Conservation (phyloP, 441 rosid species). For the Lepidium campestre region DNA sequence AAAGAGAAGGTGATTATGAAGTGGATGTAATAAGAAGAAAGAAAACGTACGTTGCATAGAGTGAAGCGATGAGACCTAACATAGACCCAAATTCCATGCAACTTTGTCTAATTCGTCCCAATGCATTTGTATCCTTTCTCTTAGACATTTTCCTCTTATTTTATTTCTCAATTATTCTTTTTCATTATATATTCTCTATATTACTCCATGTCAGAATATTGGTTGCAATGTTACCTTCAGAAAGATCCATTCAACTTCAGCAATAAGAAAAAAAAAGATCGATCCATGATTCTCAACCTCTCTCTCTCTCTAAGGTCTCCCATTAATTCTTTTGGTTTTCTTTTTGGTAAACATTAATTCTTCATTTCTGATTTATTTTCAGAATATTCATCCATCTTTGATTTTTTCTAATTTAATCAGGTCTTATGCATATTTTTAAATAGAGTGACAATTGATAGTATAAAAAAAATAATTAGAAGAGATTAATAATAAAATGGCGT, state of each 20-base stretch:
- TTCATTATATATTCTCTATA: neutral
- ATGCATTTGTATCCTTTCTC: constrained; percentile 41
- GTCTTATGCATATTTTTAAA: neutral
- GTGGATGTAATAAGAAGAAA: constrained; percentile 3
- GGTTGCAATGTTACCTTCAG: constrained; percentile 10
- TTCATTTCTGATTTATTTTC: too few species aligned
- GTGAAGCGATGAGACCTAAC: constrained; percentile 47
- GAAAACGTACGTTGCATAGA: constrained; percentile 30
- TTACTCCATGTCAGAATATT: constrained; percentile 16
- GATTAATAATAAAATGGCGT: too few species aligned
- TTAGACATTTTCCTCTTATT: constrained; percentile 25
- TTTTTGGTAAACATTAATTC: too few species aligned
- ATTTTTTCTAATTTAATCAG: too few species aligned
- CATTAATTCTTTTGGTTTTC: too few species aligned
- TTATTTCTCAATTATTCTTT: neutral
- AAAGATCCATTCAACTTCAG: neutral
- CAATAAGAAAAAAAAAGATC: too few species aligned
- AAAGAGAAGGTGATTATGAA: neutral
- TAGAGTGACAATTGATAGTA: neutral
- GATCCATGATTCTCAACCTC: too few species aligned
- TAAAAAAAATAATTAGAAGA: too few species aligned
- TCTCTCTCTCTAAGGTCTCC: too few species aligned
- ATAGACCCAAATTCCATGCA: constrained; percentile 29
- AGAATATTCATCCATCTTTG: too few species aligned
- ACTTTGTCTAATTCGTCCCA: constrained; percentile 31